Base-by-base conservation (phyloP, 148 eudicot species). In the Chenopodium album region DNA sequence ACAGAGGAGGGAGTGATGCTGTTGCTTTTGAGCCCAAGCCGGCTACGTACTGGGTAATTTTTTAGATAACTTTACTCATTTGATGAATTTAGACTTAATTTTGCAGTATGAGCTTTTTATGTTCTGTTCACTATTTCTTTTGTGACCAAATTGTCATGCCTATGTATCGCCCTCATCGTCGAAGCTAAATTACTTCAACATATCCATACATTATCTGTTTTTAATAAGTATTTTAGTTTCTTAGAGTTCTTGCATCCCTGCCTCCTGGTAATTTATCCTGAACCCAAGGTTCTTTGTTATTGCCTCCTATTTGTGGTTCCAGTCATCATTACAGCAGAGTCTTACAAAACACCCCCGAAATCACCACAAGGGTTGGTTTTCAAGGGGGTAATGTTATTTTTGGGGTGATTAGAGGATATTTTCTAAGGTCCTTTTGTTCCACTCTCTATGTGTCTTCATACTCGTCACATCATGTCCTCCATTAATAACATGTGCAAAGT, bases 41-140 rank as follows among this genome's bases (percentile, higher is more conserved):
- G 14, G 93, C 98, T 47, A 96, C 98, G 76, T 96, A 96, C 81
- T 96, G 99, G 99, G 99, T 94, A 84, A 54, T 23, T 84, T 65
- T 78, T 81, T 54, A 67, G 26, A 81, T 65, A 44, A 54, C 29
- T 80, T 26, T 73, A 6, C 17, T 47, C 54, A 23, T 78, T 46
- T 79, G 72, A 50, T 34, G 37, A 34, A 34, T 34, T 4, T 34
- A 34, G 37, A 34, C 37, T 34, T 34, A 34, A 34, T 34, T 34
- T 3, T 2, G 37, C 37, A 34, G 37, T 34, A 34, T 34, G 37
- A 34, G 37, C 37, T 76, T 71, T 23, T 80, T 46, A 10, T 37
- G 4, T 23, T 32, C 50, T 65, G 73, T 59, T 70, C 48, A 17
- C 20, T 4, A 13, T 20, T 74, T 48, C 11, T 68, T 75, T 29